Percentiles rank a stretch among this genome's conserved stretches.
phyloP scores from a whole-genome alignment of 208 protist species.

The Leishmania lainsoni region DNA sequence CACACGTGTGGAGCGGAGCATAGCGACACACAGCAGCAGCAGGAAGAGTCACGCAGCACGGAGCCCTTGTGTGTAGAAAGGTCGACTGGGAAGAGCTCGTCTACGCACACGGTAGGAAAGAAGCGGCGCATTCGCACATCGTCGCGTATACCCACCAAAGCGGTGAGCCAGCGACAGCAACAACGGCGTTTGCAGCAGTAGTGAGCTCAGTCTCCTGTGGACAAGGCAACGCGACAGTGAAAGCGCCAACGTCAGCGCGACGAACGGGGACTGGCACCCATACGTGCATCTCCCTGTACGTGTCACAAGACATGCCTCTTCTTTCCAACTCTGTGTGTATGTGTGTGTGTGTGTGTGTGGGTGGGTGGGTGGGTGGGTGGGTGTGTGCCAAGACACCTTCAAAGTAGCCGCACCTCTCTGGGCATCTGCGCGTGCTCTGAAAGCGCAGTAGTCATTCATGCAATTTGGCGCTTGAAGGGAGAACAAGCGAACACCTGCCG shows the following conservation, averaged over 20 bases:
- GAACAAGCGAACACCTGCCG: neutral
- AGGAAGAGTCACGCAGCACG: neutral
- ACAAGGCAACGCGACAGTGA: neutral
- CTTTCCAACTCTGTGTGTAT: neutral
- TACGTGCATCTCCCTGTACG: neutral
- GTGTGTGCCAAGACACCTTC: no score
- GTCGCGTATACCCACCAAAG: neutral
- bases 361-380: no score
- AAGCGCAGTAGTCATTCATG: no score
- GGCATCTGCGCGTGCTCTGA: no score
- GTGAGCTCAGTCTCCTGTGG: neutral
- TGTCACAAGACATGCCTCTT: neutral
- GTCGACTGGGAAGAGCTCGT: neutral
- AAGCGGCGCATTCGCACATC: slow-evolving; percentile 7
- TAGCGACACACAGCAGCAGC: neutral
- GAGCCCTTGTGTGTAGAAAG: neutral
- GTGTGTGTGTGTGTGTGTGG: neutral
- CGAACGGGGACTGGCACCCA: neutral
- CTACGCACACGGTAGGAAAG: neutral
- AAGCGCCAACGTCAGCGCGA: neutral
- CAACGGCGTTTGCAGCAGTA: neutral
- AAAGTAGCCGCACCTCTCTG: no score
- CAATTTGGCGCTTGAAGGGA: neutral
- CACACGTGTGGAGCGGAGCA: neutral
- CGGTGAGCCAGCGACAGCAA: neutral